A percentile compares a stretch with the other conserved stretches of the same genome.
Evolutionary conservation across 1,284 basidiomycete species (phyloP).

Genomic region (Vanrija humicola): DNA sequence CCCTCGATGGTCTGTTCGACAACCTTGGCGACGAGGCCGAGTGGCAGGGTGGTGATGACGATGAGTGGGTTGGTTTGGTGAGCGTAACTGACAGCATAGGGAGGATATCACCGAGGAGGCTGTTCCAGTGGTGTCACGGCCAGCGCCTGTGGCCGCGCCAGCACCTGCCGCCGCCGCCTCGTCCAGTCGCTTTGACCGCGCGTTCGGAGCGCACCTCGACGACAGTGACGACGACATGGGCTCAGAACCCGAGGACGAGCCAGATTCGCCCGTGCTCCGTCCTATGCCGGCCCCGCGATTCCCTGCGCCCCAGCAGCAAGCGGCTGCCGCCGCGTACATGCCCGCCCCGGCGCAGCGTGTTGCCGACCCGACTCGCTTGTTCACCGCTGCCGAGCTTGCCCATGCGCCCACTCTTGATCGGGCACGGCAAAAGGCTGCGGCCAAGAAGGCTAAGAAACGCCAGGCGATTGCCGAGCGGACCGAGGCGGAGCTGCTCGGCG

Average conservation of each 20-base stretch:
- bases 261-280: neutral
- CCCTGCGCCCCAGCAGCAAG: neutral
- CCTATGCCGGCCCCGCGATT: neutral
- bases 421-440: slow-evolving; percentile 35
- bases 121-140: neutral
- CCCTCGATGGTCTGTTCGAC: slow-evolving; percentile 47
- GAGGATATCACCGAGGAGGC: slow-evolving; percentile 1
- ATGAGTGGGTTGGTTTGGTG: neutral
- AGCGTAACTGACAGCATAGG: neutral
- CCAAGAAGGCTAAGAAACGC: slow-evolving; percentile 47
- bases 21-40: slow-evolving; percentile 39
- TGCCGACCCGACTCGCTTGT: slow-evolving; percentile 23
- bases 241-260: too few species aligned
- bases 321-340: slow-evolving; percentile 3
- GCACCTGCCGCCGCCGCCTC: slow-evolving; percentile 1
- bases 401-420: slow-evolving; percentile 36
- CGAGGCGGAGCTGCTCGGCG: slow-evolving; percentile 41
- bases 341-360: neutral
- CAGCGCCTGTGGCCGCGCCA: neutral
- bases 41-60: slow-evolving; percentile 37
- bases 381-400: slow-evolving; percentile 45
- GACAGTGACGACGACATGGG: too few species aligned
- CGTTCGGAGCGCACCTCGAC: slow-evolving; percentile 3
- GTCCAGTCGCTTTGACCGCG: neutral
- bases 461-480: slow-evolving; percentile 35